These are phyloP conservation scores for Fistulinella prunicolor DNA, from an alignment of 768 basidiomycete species.

Conservation along the genomic window DNA sequence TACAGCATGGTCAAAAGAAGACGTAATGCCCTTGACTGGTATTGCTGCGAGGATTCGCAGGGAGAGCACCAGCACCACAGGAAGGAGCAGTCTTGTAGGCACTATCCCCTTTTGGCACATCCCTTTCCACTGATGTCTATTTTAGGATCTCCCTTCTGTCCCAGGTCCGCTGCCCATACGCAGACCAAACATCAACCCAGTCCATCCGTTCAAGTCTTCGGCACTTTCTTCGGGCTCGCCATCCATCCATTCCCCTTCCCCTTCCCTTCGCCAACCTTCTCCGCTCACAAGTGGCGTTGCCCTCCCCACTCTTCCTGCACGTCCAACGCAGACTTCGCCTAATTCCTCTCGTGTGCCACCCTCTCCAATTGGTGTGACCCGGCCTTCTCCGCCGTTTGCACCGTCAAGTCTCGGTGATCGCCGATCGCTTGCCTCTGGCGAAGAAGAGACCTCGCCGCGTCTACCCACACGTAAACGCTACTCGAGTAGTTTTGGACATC, in stretches of 20 bases:
- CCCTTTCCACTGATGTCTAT: conserved; percentile 7
- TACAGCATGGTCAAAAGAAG: conserved; percentile 38
- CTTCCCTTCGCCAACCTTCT: conserved; percentile 46
- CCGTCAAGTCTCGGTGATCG: conserved; percentile 43
- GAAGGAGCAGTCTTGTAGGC: conserved; percentile 29
- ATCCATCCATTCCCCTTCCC: conserved; percentile 47
- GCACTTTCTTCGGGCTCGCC: conserved; percentile 50
- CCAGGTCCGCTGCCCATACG: conserved; percentile 46
- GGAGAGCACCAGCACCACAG: conserved; percentile 47
- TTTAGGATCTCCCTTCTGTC: conserved; percentile 37
- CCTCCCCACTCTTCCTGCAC: conserved; percentile 34
- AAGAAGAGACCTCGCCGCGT: conserved; percentile 31
- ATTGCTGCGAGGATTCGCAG: conserved; percentile 45
- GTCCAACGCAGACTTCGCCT: conserved; percentile 37
- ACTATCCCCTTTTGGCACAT: not conserved
- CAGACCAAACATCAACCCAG: conserved; percentile 37
- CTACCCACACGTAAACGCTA: conserved; percentile 54
- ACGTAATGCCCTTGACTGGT: conserved; percentile 31
- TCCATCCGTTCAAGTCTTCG: conserved; percentile 50
- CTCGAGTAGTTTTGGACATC: conserved; percentile 75
- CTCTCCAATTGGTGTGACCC: conserved; percentile 36
- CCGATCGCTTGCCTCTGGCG: conserved; percentile 36
- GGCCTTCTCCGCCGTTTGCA: conserved; percentile 39
- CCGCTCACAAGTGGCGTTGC: conserved; percentile 36
- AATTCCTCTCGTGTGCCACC: conserved; percentile 42